Conservation (phyloP, 345 rosid species). For the Populus euphratica region DNA sequence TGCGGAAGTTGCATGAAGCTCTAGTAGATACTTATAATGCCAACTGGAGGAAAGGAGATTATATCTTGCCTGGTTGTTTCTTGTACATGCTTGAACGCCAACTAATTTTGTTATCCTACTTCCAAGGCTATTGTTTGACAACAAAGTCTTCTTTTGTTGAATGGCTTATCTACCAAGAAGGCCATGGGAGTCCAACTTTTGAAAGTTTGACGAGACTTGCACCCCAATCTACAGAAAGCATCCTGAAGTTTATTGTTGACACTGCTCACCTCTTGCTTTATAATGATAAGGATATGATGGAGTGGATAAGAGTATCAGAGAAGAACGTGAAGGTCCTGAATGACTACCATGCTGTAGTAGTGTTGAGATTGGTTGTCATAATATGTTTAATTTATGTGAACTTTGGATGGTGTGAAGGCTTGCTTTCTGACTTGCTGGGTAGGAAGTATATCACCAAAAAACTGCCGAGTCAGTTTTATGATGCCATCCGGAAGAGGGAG, state of each 20-base stretch:
- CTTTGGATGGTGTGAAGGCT: slow-evolving; percentile 12
- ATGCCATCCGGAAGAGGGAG: slow-evolving; percentile 9
- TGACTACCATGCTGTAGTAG: background rate
- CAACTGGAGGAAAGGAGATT: slow-evolving; percentile 33
- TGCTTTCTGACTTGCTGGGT: slow-evolving; percentile 21
- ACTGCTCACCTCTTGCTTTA: slow-evolving; percentile 9
- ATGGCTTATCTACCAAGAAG: slow-evolving; percentile 35
- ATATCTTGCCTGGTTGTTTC: slow-evolving; percentile 42
- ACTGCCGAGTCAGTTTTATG: slow-evolving; percentile 22
- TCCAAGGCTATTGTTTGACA: slow-evolving; percentile 14
- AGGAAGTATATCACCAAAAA: slow-evolving; percentile 7
- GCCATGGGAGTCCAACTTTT: background rate
- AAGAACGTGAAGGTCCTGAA: background rate
- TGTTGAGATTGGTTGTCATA: slow-evolving; percentile 35
- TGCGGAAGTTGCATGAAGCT: slow-evolving; percentile 28
- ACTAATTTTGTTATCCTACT: slow-evolving; percentile 18
- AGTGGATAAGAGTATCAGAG: slow-evolving; percentile 22
- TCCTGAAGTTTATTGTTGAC: slow-evolving; percentile 10
- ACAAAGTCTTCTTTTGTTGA: slow-evolving; percentile 37
- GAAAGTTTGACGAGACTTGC: background rate
- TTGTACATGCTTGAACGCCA: slow-evolving; percentile 42
- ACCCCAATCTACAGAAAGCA: background rate
- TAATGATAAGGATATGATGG: slow-evolving; percentile 7
- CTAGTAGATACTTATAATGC: slow-evolving; percentile 27
- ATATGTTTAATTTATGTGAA: slow-evolving; percentile 32